phyloP scores from a whole-genome alignment of 305 asterid species.

The Striga hermonthica region DNA sequence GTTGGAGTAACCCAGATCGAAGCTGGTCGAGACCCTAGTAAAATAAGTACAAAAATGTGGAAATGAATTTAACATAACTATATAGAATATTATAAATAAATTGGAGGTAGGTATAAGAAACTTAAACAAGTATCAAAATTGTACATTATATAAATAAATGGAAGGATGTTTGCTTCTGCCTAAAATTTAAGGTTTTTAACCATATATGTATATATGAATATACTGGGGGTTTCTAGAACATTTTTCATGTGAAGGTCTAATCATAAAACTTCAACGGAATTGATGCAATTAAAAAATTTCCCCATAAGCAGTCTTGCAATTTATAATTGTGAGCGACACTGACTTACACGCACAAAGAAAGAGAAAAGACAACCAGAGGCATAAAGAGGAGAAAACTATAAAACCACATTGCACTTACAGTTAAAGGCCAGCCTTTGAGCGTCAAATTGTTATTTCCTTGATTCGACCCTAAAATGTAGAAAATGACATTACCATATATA shows the following conservation, averaged over 20 bases:
- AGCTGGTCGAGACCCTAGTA: slow-evolving; percentile 86
- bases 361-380: not conserved
- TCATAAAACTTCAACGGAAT: too few relatives aligned
- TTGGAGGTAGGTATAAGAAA: too few relatives aligned
- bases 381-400: slow-evolving; percentile 7
- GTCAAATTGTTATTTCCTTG: slow-evolving; percentile 95
- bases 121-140: too few relatives aligned
- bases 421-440: slow-evolving; percentile 97
- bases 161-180: not conserved
- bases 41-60: slow-evolving; percentile 7
- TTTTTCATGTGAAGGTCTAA: not conserved
- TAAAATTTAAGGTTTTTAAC: not conserved
- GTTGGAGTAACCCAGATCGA: slow-evolving; percentile 93
- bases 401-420: slow-evolving; percentile 43
- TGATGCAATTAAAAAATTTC: too few relatives aligned
- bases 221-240: not conserved
- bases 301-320: too few relatives aligned
- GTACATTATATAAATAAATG: too few relatives aligned
- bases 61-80: not conserved
- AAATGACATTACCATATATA: slow-evolving; percentile 26
- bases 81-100: too few relatives aligned
- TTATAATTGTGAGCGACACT: too few relatives aligned
- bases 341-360: not conserved
- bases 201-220: not conserved
- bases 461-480: slow-evolving; percentile 71